A percentile compares a stretch with the other conserved stretches of the same genome.
Evolutionary conservation across 805 yeast species (phyloP).

Genomic region (Starmera dryadoides): DNA sequence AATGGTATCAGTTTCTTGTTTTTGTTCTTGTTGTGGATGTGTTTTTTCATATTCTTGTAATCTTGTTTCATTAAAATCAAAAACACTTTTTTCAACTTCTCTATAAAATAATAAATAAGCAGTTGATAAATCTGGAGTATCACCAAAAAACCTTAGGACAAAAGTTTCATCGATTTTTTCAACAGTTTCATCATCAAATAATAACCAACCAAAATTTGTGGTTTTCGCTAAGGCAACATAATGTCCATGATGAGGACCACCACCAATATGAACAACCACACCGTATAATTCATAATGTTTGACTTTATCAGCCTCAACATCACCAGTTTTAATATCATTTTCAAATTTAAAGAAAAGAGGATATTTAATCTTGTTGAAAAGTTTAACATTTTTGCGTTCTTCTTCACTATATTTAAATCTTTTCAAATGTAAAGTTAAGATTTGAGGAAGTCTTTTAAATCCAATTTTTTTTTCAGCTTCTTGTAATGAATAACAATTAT

Average conservation of each 20-base stretch:
- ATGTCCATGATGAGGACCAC: constrained; percentile 97
- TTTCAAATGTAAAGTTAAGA: constrained; percentile 79
- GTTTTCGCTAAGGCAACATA: constrained; percentile 84
- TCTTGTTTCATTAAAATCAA: constrained; percentile 5
- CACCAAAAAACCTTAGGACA: constrained; percentile 83
- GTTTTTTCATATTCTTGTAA: neutral
- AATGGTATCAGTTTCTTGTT: too few species aligned
- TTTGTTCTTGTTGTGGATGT: too few species aligned
- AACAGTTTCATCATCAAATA: constrained; percentile 93
- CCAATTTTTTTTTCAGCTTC: constrained; percentile 91
- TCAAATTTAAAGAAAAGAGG: constrained; percentile 57
- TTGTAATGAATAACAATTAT: constrained; percentile 81
- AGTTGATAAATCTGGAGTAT: constrained; percentile 79
- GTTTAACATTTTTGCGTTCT: constrained; percentile 72
- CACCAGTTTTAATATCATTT: constrained; percentile 48
- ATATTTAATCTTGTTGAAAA: constrained; percentile 79
- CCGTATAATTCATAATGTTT: constrained; percentile 76
- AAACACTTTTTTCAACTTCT: constrained; percentile 39
- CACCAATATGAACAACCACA: constrained; percentile 90
- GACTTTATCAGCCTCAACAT: constrained; percentile 30
- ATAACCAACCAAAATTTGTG: constrained; percentile 73
- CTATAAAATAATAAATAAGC: constrained; percentile 87
- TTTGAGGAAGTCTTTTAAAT: constrained; percentile 67
- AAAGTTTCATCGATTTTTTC: constrained; percentile 79
- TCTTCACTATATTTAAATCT: constrained; percentile 88